A percentile compares a stretch with the other conserved stretches of the same genome.
These are phyloP conservation scores for Fragaria vesca DNA, from an alignment of 306 rosid species.

Conservation along the genomic window DNA sequence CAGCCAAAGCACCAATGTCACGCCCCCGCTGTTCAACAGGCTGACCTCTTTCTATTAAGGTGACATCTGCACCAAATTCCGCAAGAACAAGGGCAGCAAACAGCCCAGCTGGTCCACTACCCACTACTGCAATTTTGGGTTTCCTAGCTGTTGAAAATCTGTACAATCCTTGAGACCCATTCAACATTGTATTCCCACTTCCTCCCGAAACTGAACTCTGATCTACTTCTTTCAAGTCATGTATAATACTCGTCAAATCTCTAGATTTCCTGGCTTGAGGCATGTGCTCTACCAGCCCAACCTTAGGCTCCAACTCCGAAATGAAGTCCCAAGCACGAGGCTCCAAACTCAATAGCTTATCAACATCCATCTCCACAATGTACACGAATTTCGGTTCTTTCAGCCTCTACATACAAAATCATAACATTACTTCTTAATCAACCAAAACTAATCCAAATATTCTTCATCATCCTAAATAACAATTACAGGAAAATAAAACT, in stretches of 20 bases:
- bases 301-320: conserved; percentile 72
- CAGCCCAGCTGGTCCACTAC: conserved; percentile 93
- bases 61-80: conserved; percentile 87
- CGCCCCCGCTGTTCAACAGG: conserved; percentile 94
- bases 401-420: conserved; percentile 43
- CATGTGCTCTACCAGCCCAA: conserved; percentile 73
- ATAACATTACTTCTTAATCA: conserved; percentile 19
- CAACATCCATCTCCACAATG: conserved; percentile 87
- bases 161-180: conserved; percentile 31
- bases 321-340: conserved; percentile 87
- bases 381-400: conserved; percentile 94
- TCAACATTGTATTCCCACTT: conserved; percentile 29
- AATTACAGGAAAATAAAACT: background rate
- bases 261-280: conserved; percentile 41
- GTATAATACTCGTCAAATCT: conserved; percentile 59
- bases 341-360: conserved; percentile 61
- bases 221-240: conserved; percentile 40
- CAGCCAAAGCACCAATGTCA: conserved; percentile 85
- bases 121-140: conserved; percentile 82
- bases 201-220: conserved; percentile 26
- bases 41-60: conserved; percentile 97
- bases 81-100: conserved; percentile 91
- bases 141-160: conserved; percentile 30
- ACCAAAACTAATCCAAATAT: background rate
- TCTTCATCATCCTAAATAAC: background rate